Evolutionary conservation across 208 protist genomes (phyloP).

Genomic region (Leptomonas seymouri): DNA sequence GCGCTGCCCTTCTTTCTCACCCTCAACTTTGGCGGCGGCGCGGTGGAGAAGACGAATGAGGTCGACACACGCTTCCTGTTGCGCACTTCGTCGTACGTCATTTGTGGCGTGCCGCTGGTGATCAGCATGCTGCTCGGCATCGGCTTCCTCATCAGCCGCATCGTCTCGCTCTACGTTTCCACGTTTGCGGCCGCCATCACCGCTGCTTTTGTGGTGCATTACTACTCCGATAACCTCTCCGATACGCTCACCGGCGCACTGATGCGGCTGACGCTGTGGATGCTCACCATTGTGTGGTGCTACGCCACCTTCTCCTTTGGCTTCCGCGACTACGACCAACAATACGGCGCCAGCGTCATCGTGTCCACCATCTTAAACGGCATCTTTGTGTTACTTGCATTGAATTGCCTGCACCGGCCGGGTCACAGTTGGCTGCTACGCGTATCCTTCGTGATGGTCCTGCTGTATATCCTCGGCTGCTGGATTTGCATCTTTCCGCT

Average conservation of each 20-base stretch:
- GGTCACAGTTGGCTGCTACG: slow-evolving; percentile 46
- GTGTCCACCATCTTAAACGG: slow-evolving; percentile 41
- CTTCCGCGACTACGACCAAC: slow-evolving; percentile 38
- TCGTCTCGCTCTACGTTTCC: slow-evolving; percentile 47
- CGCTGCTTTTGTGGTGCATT: slow-evolving; percentile 60
- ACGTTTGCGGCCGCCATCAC: slow-evolving; percentile 35
- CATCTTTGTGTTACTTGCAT: slow-evolving; percentile 38
- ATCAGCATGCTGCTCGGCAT: slow-evolving; percentile 68
- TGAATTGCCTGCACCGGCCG: slow-evolving; percentile 43
- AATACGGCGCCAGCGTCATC: slow-evolving; percentile 45
- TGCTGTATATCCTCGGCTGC: slow-evolving; percentile 52
- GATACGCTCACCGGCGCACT: slow-evolving; percentile 47
- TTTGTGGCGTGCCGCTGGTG: slow-evolving; percentile 55
- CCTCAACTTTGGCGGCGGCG: slow-evolving; percentile 37
- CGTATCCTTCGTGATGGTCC: slow-evolving; percentile 36
- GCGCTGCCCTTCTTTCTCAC: slow-evolving; percentile 55
- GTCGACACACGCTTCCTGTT: slow-evolving; percentile 30
- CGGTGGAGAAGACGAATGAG: slow-evolving; percentile 13
- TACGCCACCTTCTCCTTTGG: slow-evolving; percentile 64
- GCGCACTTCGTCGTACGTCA: slow-evolving; percentile 56
- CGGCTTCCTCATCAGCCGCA: slow-evolving; percentile 69
- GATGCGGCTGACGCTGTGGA: slow-evolving; percentile 52
- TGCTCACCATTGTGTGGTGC: slow-evolving; percentile 60
- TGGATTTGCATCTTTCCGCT: slow-evolving; percentile 63
- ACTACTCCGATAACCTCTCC: slow-evolving; percentile 56